Base-by-base conservation (phyloP, 768 basidiomycete genomes). In the Leccinum arenicola region DNA sequence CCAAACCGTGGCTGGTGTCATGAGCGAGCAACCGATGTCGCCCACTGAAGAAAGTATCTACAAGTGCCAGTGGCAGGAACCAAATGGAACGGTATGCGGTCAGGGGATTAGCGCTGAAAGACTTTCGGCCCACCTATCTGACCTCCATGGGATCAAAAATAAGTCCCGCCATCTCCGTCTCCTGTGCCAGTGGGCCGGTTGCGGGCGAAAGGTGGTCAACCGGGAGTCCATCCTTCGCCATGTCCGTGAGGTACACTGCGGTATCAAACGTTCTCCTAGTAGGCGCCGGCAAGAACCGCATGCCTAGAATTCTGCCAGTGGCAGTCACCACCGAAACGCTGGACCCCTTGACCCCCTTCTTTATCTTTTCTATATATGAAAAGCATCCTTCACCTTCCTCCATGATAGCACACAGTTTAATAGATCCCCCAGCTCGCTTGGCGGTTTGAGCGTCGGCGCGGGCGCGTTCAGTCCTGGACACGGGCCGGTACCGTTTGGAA, bases 361-460 rank as follows among this genome's bases (percentile, higher is more conserved):
- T 40, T 9, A 40, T 40, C 8, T 40, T n/a, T 40, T 40, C 0
- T 29, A 29, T 29, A 29, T 29, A 29, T 29, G 29, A 29, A 29
- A 29, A 2, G 9, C 29, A 29, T 29, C 2, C 29, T 29, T 29
- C 29, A 29, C 29, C 29, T 3, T 29, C 29, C 2, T 33, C 31
- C 0, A 33, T 33, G 31, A 11, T 33, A 1, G 31, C 29, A 31
- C 29, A 0, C 33, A 33, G 33, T 33, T 33, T 12, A 4, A 68
- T 74, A 19, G 76, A 21, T 80, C 77, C 0, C 80, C 80, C 21
- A 53, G 68, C 38, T 73, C 72, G 4, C 33, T 70, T 17, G 66
- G 70, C 3, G 64, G 69, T 0, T 70, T 68, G 38, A 71, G 67
- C 54, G 62, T 63, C 23, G 70, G 70, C 21, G 71, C 49, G 1